phyloP scores from a whole-genome alignment of 208 protist genomes.

The Ichthyophonus hoferi region DNA sequence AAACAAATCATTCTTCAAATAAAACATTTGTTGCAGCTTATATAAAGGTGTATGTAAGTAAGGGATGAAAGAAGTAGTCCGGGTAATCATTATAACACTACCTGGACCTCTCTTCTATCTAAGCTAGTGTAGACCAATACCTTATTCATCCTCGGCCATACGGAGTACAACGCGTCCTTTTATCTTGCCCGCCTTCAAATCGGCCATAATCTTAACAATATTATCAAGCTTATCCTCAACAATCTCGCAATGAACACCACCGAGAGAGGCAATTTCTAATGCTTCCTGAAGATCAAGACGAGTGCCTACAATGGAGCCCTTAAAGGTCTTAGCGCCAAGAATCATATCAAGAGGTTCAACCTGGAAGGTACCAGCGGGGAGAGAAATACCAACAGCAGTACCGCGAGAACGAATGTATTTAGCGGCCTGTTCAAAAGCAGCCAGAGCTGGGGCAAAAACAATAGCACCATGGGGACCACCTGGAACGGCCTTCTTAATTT shows the following conservation, averaged over 20 bases:
- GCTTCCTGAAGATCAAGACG: neutral
- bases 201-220: neutral
- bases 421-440: neutral
- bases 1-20: no score
- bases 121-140: no score
- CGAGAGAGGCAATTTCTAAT: neutral
- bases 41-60: no score
- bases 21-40: no score
- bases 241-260: neutral
- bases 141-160: neutral
- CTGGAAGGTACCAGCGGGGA: neutral
- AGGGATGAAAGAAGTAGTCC: no score
- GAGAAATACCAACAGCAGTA: neutral
- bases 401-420: neutral
- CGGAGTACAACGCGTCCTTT: neutral
- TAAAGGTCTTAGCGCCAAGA: neutral
- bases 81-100: no score
- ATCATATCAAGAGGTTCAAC: neutral
- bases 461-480: no score
- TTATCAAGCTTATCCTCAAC: no score
- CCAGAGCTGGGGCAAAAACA: neutral
- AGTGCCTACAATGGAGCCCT: constrained; percentile 10
- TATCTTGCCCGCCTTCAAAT: neutral
- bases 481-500: no score
- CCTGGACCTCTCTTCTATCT: no score